phyloP scores from a whole-genome alignment of 768 basidiomycete species.

The Suillus plorans region DNA sequence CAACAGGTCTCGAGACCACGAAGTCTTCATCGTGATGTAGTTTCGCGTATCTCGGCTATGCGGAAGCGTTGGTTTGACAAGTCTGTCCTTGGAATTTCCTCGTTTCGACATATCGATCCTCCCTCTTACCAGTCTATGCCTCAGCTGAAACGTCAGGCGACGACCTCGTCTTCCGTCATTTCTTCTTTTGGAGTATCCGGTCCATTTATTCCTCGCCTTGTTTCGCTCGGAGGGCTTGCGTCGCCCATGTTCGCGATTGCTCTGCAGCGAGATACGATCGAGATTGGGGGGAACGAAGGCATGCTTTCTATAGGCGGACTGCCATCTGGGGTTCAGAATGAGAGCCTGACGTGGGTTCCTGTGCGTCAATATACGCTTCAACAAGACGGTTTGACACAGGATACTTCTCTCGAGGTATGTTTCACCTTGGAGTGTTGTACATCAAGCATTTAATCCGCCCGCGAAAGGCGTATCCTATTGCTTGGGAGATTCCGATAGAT shows the following conservation, averaged over 20 bases:
- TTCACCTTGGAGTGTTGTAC: background rate
- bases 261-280: conserved; percentile 66
- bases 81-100: conserved; percentile 1
- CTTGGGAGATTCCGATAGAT: conserved; percentile 74
- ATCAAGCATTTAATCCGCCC: background rate
- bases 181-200: conserved; percentile 42
- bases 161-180: conserved; percentile 32
- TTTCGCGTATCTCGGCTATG: conserved; percentile 7
- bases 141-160: conserved; percentile 5
- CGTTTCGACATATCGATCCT: background rate
- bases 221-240: conserved; percentile 34
- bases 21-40: background rate
- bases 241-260: conserved; percentile 55
- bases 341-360: conserved; percentile 63
- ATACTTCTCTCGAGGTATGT: conserved; percentile 61
- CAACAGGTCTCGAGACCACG: conserved; percentile 5
- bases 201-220: conserved; percentile 49
- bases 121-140: conserved; percentile 4
- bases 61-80: conserved; percentile 21
- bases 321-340: conserved; percentile 46
- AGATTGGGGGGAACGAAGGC: conserved; percentile 69
- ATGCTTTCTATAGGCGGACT: conserved; percentile 66
- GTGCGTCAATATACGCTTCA: conserved; percentile 52
- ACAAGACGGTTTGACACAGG: conserved; percentile 55
- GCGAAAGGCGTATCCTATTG: conserved; percentile 53